Base-by-base conservation (phyloP, 2,329 filamentous ascomycete species). In the Zalaria obscura region DNA sequence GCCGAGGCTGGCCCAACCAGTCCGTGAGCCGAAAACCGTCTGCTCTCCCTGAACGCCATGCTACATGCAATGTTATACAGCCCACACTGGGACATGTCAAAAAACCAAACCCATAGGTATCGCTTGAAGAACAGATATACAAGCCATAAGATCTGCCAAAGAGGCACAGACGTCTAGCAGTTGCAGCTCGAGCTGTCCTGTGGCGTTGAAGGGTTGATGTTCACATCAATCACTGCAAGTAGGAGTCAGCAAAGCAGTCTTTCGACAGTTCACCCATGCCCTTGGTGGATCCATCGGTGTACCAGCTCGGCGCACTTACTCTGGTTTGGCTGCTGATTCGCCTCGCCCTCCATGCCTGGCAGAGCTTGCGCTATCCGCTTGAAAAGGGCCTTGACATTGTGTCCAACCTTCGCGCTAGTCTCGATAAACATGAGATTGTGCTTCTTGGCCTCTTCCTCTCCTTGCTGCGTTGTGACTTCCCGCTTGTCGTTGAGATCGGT, bases 361-460 rank as follows among this genome's bases (percentile, higher is more conserved):
- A 98, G 69, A 32, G 93, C 91, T 66, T 98, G 91, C 34, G 93
- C 91, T 76, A 98, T 98, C 69, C 87, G 82, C 72, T 88, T 85
- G 69, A 98, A 98, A 44, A 98, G 70, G 52, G 82, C 84, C 73
- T 98, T 98, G 53, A 98, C 93, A 59, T 98, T 98, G 65, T 96
- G 87, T 34, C 93, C 88, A 8, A 94, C 73, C 73, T 98, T 98
- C 41, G 91, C 91, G 62, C 87, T 95, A 41, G 91, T 98, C 72
- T 98, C 91, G 54, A 98, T 91, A 58, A 98, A 98, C 84, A 98
- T 95, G 52, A 95, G 70, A 51, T 91, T 91, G 64, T 94, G 89
- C 72, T 89, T 89, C 75, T 93, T 94, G 35, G 89, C 89, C 67
- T 98, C 91, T 55, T 96, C 91, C 64, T 98, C 91, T 45, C 91